Percentiles rank a stretch among this genome's conserved stretches.
phyloP scores from a whole-genome alignment of 2,329 filamentous ascomycete genomes.

The Pseudophaeomoniella oleicola region DNA sequence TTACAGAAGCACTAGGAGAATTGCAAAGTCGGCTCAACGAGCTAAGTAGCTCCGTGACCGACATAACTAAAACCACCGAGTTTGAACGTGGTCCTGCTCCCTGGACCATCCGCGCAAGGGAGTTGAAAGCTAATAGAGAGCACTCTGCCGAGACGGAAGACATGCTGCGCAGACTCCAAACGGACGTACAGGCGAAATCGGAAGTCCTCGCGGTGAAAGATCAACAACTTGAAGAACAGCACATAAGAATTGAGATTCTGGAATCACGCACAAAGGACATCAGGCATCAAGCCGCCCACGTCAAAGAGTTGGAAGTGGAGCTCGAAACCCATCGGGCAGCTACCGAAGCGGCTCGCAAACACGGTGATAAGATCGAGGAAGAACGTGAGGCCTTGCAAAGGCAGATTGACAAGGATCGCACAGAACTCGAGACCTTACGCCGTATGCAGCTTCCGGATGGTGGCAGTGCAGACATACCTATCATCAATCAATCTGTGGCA shows the following conservation, averaged over 20 bases:
- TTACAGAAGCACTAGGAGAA: background rate
- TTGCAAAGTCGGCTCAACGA: slow-evolving; percentile 31
- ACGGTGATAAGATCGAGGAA: slow-evolving; percentile 20
- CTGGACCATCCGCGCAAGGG: slow-evolving; percentile 69
- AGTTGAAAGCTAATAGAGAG: slow-evolving; percentile 68
- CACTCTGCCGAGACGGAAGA: slow-evolving; percentile 72
- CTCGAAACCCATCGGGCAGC: slow-evolving; percentile 23
- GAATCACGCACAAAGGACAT: slow-evolving; percentile 78
- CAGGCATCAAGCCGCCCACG: slow-evolving; percentile 51
- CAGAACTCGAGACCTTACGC: slow-evolving; percentile 23
- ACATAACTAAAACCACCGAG: slow-evolving; percentile 59
- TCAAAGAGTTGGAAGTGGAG: slow-evolving; percentile 27
- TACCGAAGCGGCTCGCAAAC: slow-evolving; percentile 16
- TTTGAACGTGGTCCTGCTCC: slow-evolving; percentile 65
- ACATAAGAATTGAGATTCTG: slow-evolving; percentile 87
- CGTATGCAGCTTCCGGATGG: background rate
- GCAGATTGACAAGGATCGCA: slow-evolving; percentile 25
- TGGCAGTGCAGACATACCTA: background rate
- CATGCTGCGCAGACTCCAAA: slow-evolving; percentile 65
- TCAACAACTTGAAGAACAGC: slow-evolving; percentile 63
- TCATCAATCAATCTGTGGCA: background rate
- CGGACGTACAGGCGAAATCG: slow-evolving; percentile 65
- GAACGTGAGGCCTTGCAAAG: slow-evolving; percentile 22
- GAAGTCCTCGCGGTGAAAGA: slow-evolving; percentile 59
- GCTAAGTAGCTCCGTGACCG: slow-evolving; percentile 53